phyloP scores from a whole-genome alignment of 192 early-diverging fungal genomes.

The Coemansia sp. region DNA sequence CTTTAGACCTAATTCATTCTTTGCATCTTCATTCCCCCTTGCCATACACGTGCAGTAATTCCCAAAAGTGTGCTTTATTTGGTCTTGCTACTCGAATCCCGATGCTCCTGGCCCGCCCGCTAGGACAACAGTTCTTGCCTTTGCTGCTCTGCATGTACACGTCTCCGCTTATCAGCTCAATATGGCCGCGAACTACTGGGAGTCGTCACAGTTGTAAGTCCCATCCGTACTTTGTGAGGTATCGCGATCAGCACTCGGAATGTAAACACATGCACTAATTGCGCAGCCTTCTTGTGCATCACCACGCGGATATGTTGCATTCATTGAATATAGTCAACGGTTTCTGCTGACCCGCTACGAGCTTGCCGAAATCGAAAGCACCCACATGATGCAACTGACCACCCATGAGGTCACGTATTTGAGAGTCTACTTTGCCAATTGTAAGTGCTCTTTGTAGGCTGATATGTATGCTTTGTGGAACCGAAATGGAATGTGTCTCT shows the following conservation, averaged over 20 bases:
- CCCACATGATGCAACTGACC: slow-evolving; percentile 28
- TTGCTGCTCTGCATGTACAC: not conserved
- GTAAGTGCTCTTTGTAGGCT: slow-evolving; percentile 13
- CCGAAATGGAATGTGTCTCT: not conserved
- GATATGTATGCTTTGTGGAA: not conserved
- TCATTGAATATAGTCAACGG: slow-evolving; percentile 38
- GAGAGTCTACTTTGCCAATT: slow-evolving; percentile 40
- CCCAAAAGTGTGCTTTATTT: slow-evolving; percentile 2
- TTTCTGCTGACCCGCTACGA: slow-evolving; percentile 48
- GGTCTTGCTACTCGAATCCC: not conserved
- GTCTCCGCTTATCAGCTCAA: not conserved
- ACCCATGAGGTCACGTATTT: slow-evolving; percentile 24
- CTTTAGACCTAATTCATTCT: too few relatives aligned
- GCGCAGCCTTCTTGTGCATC: not conserved
- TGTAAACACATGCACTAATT: slow-evolving; percentile 4
- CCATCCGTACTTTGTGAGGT: not conserved
- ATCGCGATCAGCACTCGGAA: too few relatives aligned
- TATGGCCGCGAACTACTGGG: slow-evolving; percentile 56
- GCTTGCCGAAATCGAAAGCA: slow-evolving; percentile 34
- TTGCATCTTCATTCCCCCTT: not conserved
- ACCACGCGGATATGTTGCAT: slow-evolving; percentile 6
- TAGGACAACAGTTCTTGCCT: too few relatives aligned
- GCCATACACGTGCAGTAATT: slow-evolving; percentile 3
- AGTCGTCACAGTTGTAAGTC: slow-evolving; percentile 52
- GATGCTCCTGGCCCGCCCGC: too few relatives aligned